Evolutionary conservation across 805 yeast genomes (phyloP).

Genomic region (Pichia kluyveri): DNA sequence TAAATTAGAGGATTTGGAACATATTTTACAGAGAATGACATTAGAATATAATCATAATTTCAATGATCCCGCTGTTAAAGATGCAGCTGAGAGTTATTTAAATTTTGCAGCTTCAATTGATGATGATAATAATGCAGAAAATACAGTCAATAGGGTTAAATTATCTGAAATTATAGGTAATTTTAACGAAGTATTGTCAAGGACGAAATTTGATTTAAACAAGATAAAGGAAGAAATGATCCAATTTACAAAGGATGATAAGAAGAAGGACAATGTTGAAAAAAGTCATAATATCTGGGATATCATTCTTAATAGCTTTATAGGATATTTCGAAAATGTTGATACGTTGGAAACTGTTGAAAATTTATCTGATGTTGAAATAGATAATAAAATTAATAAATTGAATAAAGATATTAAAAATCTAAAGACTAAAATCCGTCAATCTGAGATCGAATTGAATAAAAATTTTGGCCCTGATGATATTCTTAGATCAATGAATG

Average conservation of each 20-base stretch:
- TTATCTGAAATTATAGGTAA: background rate
- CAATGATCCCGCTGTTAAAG: conserved; percentile 81
- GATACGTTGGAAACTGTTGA: background rate
- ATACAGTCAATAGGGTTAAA: background rate
- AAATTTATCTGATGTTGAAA: background rate
- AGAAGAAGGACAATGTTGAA: background rate
- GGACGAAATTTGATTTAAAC: background rate
- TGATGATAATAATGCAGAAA: background rate
- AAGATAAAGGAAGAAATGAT: background rate
- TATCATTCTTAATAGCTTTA: too few species aligned
- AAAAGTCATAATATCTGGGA: too few species aligned
- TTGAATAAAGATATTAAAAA: conserved; percentile 23
- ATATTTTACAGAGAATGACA: conserved; percentile 39
- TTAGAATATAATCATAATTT: conserved; percentile 70
- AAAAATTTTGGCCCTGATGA: conserved; percentile 51
- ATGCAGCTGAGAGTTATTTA: conserved; percentile 48
- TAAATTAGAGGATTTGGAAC: conserved; percentile 28
- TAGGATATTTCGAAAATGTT: too few species aligned
- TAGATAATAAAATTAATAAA: conserved; percentile 9
- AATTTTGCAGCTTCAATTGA: conserved; percentile 30
- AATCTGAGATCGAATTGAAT: conserved; percentile 6
- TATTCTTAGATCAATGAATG: conserved; percentile 46
- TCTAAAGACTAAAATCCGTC: conserved; percentile 11
- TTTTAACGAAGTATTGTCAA: background rate
- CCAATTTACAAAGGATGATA: background rate